Percentiles rank a stretch among this genome's conserved stretches.
phyloP scores from a whole-genome alignment of 345 rosid genomes.

The Eucalyptus marginata region DNA sequence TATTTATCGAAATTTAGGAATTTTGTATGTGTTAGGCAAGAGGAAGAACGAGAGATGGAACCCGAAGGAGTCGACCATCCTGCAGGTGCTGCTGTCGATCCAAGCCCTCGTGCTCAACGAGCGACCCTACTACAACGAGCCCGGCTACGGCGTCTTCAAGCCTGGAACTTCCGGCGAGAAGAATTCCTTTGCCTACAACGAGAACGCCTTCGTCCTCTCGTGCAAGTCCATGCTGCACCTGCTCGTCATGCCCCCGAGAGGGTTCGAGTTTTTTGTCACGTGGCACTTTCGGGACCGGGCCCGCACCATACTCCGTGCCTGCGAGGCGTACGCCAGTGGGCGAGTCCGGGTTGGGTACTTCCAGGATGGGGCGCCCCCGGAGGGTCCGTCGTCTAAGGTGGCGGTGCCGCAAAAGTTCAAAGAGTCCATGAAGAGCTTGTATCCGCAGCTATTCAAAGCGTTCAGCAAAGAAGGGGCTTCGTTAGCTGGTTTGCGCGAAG shows the following conservation, averaged over 20 bases:
- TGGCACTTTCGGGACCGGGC: slow-evolving; percentile 27
- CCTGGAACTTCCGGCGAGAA: slow-evolving; percentile 2
- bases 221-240: slow-evolving; percentile 21
- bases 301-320: slow-evolving; percentile 14
- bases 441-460: slow-evolving; percentile 1
- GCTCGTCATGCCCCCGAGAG: slow-evolving; percentile 19
- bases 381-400: background rate
- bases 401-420: background rate
- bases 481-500: background rate
- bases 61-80: slow-evolving; percentile 27
- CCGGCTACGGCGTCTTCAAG: slow-evolving; percentile 9
- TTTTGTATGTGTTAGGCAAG: background rate
- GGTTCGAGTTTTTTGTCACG: slow-evolving; percentile 24
- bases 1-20: background rate
- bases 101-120: slow-evolving; percentile 51
- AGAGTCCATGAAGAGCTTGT: slow-evolving; percentile 6
- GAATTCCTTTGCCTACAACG: slow-evolving; percentile 16
- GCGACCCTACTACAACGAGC: slow-evolving; percentile 44
- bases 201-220: slow-evolving; percentile 16
- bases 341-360: slow-evolving; percentile 18
- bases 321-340: slow-evolving; percentile 16
- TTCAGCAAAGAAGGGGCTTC: slow-evolving; percentile 16
- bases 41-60: slow-evolving; percentile 37
- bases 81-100: slow-evolving; percentile 43
- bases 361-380: background rate